These are phyloP conservation scores for Aspergillus fischeri DNA, from an alignment of 2,329 filamentous ascomycete genomes.

Conservation along the genomic window DNA sequence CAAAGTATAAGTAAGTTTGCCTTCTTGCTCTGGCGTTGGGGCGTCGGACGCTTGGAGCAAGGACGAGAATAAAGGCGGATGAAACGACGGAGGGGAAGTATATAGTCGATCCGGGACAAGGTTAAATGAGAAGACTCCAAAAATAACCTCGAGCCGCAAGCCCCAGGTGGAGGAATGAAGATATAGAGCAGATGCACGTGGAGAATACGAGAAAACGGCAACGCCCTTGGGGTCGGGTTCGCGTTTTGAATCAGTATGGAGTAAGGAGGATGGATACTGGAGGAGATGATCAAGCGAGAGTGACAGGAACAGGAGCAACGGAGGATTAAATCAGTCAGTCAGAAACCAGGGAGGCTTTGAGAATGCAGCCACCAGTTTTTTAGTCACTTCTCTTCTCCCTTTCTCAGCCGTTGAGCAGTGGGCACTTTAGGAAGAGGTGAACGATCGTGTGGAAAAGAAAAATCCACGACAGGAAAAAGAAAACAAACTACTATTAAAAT, in stretches of 20 bases:
- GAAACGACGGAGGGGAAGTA: neutral
- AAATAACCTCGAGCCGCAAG: constrained; percentile 22
- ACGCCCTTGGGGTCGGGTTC: constrained; percentile 2
- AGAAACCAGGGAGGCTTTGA: neutral
- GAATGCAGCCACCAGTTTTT: constrained; percentile 7
- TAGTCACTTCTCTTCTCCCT: neutral
- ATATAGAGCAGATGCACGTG: constrained; percentile 19
- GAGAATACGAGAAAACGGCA: constrained; percentile 26
- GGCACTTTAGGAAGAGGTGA: neutral
- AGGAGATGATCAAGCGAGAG: constrained; percentile 2
- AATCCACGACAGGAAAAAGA: neutral
- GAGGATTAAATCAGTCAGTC: constrained; percentile 4
- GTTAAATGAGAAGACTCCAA: constrained; percentile 11
- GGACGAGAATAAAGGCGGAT: neutral
- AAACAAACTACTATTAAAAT: neutral
- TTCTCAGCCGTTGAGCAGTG: neutral
- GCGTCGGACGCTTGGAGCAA: neutral
- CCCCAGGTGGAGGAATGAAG: constrained; percentile 13
- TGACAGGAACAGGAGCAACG: constrained; percentile 1
- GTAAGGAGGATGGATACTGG: constrained; percentile 7
- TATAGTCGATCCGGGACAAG: neutral
- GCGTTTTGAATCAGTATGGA: neutral
- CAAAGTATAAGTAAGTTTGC: neutral
- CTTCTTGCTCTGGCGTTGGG: neutral
- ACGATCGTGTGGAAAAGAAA: neutral